Conservation (phyloP, 352 stramenopile species). For the Phytophthora aleatoria region DNA sequence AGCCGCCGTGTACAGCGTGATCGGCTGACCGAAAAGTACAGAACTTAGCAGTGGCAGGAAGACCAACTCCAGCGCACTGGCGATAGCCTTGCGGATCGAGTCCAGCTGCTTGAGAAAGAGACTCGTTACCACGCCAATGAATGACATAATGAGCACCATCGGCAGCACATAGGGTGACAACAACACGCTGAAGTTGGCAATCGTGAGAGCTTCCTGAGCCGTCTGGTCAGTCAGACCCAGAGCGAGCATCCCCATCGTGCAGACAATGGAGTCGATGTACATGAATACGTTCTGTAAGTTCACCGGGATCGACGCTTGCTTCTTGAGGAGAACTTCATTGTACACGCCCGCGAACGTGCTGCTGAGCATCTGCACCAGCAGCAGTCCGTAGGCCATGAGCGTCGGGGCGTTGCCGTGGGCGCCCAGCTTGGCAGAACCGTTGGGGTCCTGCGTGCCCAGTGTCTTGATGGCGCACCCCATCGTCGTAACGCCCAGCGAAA, state of each 20-base stretch:
- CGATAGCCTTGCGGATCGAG: conserved; percentile 82
- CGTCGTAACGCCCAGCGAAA: conserved; percentile 71
- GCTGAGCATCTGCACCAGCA: conserved; percentile 81
- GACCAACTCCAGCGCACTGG: conserved; percentile 76
- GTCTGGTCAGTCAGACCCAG: conserved; percentile 73
- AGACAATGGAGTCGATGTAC: conserved; percentile 84
- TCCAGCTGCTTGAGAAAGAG: conserved; percentile 83
- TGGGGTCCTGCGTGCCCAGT: conserved; percentile 39
- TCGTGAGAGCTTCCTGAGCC: conserved; percentile 56
- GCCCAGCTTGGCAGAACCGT: conserved; percentile 15
- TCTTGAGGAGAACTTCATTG: conserved; percentile 86
- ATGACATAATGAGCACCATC: conserved; percentile 87
- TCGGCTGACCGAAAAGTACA: conserved; percentile 63
- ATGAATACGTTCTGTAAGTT: conserved; percentile 89
- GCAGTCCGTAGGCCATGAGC: conserved; percentile 57
- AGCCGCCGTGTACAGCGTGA: conserved; percentile 59
- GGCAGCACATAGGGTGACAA: conserved; percentile 78
- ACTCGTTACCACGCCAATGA: conserved; percentile 82
- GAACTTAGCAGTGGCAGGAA: conserved; percentile 67
- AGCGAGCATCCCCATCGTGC: conserved; percentile 66
- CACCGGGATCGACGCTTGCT: conserved; percentile 64
- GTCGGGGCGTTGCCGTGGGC: conserved; percentile 19
- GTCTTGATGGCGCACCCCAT: conserved; percentile 83
- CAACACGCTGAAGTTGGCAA: conserved; percentile 54
- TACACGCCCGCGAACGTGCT: conserved; percentile 85